Conservation (phyloP, 306 rosid genomes). For the Lotus japonicus region DNA sequence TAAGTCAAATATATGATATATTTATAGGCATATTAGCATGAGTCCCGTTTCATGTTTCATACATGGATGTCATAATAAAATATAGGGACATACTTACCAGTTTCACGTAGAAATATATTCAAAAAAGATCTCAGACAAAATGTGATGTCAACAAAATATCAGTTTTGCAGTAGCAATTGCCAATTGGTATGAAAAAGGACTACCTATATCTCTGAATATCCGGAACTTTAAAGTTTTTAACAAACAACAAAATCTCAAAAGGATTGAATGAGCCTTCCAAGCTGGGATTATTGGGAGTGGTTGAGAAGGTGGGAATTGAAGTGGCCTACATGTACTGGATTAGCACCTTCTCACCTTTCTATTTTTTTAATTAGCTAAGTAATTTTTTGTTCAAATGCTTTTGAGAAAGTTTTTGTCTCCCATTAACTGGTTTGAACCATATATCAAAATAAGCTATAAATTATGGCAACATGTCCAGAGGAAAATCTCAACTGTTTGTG, state of each 20-base stretch:
- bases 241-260: not conserved
- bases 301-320: not conserved
- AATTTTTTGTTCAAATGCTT: too few relatives aligned
- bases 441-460: too few relatives aligned
- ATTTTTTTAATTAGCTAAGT: too few relatives aligned
- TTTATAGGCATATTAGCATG: not conserved
- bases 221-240: too few relatives aligned
- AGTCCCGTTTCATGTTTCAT: not conserved
- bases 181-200: not conserved
- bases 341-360: not conserved
- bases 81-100: not conserved
- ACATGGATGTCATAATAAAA: not conserved
- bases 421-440: too few relatives aligned
- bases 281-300: not conserved
- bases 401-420: too few relatives aligned
- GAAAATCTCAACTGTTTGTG: too few relatives aligned
- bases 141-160: not conserved
- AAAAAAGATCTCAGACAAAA: not conserved
- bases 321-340: not conserved
- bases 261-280: too few relatives aligned
- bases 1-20: too few relatives aligned
- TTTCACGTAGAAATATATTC: too few relatives aligned
- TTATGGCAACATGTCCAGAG: too few relatives aligned
- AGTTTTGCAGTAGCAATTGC: not conserved
- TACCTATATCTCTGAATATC: not conserved